Evolutionary conservation across 495 filamentous ascomycete species (phyloP).

Genomic region (Podospora pseudoanserina): DNA sequence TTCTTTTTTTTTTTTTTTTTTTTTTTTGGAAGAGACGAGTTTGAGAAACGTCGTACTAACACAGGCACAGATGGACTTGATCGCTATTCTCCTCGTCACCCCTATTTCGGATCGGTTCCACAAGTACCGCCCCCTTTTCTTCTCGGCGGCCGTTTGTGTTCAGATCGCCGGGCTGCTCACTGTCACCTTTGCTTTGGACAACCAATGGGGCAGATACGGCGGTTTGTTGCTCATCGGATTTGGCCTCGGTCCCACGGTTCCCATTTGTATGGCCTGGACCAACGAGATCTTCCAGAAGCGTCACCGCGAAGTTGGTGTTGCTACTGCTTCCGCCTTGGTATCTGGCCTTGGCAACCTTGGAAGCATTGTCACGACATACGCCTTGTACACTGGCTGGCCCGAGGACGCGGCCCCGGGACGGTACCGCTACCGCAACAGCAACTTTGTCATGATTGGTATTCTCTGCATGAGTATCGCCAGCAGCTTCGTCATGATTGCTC

Average conservation of each 20-base stretch:
- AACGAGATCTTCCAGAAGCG: conserved; percentile 85
- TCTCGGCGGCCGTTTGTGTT: conserved; percentile 65
- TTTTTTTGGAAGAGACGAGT: background rate
- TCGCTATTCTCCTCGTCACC: conserved; percentile 80
- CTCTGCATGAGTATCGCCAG: conserved; percentile 71
- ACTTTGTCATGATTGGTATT: conserved; percentile 84
- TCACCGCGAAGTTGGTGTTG: conserved; percentile 87
- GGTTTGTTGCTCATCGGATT: conserved; percentile 89
- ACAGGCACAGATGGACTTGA: conserved; percentile 66
- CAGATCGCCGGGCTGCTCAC: conserved; percentile 81
- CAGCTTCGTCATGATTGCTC: conserved; percentile 61
- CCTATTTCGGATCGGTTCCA: conserved; percentile 87
- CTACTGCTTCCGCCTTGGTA: conserved; percentile 81
- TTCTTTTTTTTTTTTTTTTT: background rate
- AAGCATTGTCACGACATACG: conserved; percentile 82
- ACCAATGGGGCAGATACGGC: conserved; percentile 81
- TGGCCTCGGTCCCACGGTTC: conserved; percentile 86
- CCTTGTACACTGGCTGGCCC: conserved; percentile 81
- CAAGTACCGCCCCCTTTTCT: conserved; percentile 77
- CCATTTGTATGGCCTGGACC: conserved; percentile 91
- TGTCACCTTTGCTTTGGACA: conserved; percentile 67
- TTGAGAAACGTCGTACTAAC: background rate
- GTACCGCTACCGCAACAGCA: conserved; percentile 76
- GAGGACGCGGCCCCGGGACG: conserved; percentile 63
- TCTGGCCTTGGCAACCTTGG: conserved; percentile 83